phyloP scores from a whole-genome alignment of 371 early-diverging fungal genomes.

The Mucor circinelloides region DNA sequence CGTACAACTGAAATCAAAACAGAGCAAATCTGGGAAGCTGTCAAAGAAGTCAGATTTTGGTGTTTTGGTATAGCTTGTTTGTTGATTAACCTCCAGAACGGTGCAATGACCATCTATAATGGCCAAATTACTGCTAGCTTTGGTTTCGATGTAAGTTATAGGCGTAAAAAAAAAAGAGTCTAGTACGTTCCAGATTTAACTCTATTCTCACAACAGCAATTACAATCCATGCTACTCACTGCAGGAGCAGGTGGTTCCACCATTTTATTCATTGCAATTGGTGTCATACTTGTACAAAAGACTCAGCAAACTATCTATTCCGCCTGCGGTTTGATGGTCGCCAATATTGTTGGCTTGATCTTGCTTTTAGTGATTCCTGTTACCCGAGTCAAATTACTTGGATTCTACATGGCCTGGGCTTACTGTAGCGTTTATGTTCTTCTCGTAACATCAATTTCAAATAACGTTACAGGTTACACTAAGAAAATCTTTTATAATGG shows the following conservation, averaged over 20 bases:
- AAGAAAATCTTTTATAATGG: constrained; percentile 44
- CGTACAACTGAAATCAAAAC: constrained; percentile 33
- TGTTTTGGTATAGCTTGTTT: constrained; percentile 30
- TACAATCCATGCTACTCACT: constrained; percentile 36
- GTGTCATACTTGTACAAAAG: constrained; percentile 17
- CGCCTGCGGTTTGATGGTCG: constrained; percentile 24
- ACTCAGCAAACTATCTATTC: constrained; percentile 28
- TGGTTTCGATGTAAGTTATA: constrained; percentile 39
- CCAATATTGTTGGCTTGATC: constrained; percentile 37
- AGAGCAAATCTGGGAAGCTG: constrained; percentile 38
- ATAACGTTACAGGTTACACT: constrained; percentile 35
- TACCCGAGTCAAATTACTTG: constrained; percentile 30
- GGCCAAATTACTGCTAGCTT: constrained; percentile 32
- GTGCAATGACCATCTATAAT: constrained; percentile 41
- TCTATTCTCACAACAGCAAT: constrained; percentile 13
- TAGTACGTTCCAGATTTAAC: not conserved
- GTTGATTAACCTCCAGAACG: constrained; percentile 38
- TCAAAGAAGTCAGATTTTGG: constrained; percentile 38
- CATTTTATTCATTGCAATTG: constrained; percentile 30
- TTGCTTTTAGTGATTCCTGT: constrained; percentile 34
- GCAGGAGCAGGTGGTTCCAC: constrained; percentile 31
- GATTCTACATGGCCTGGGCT: constrained; percentile 30
- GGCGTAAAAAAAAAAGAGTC: not conserved
- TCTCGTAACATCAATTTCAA: constrained; percentile 26
- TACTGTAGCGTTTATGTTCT: constrained; percentile 28